Base-by-base conservation (phyloP, 2,329 filamentous ascomycete genomes). In the Aspergillus chevalieri region DNA sequence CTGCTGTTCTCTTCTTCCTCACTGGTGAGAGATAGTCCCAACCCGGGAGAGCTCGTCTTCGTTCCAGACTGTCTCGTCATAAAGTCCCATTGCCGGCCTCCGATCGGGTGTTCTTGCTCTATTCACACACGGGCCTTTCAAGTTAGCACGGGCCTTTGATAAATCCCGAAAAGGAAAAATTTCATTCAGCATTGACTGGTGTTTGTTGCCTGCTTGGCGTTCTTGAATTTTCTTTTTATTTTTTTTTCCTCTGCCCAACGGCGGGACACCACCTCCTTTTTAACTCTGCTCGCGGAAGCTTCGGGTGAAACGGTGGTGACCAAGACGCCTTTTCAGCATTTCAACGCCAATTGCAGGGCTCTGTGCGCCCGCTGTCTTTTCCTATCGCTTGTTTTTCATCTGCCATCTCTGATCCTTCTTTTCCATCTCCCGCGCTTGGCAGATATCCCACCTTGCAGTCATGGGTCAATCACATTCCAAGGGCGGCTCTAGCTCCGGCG, bases 381-480 rank as follows among this genome's bases (percentile, higher is more conserved):
- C 6, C 14, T 47, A 57, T 59, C 53, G 49, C 54, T 52, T 52
- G 53, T 50, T 51, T 50, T 57, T 58, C 51, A 54, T 57, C 52
- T 56, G 49, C 57, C 57, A 30, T 21, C 15, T 4, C 19, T 41
- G 8, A 12, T 41, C 17, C 38, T 41, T 41, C 38, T 10, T 52
- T 48, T 56, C 51, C 51, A 50, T 49, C 50, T 51, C 50, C 19
- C 50, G 56, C 61, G 62, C 63, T 64, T 65, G 61, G 63, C 62
- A 65, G 56, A 58, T 54, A 61, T 64, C 63, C 61, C 41, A 54
- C 58, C 55, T 60, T 64, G 58, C 61, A 60, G 67, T 57, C 52
- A 76, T 77, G 74, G 74, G 74, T 64, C 73, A 77, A 65, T 72
- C 74, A 64, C 74, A 76, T 66, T 77, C 74, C 59, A 77, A 77